Evolutionary conservation across 2,329 filamentous ascomycete species (phyloP).

Genomic region (Cladosporium sp.): DNA sequence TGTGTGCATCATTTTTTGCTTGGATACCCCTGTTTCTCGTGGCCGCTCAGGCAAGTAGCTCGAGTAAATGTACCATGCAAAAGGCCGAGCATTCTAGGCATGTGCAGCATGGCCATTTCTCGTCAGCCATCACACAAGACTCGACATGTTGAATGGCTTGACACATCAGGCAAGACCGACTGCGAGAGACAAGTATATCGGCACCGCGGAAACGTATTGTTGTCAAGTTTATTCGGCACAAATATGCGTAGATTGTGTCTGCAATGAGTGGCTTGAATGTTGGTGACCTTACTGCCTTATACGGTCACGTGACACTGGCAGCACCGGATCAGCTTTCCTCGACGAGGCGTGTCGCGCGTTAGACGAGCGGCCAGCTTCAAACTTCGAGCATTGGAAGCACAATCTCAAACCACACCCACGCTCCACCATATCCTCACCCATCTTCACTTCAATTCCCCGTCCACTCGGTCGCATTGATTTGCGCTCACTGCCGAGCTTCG

Average conservation of each 20-base stretch:
- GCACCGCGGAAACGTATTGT: background rate
- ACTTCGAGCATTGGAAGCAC: conserved; percentile 9
- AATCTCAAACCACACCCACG: background rate
- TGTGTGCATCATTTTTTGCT: background rate
- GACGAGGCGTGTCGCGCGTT: background rate
- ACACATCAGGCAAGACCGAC: background rate
- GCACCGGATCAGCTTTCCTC: no score
- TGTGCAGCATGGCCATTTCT: background rate
- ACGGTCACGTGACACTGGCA: background rate
- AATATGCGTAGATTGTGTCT: background rate
- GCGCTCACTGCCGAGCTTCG: background rate
- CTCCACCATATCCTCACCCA: background rate
- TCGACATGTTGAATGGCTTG: background rate
- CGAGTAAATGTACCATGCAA: background rate
- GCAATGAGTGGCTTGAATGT: background rate
- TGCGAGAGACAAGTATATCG: rapidly evolving
- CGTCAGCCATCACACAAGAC: background rate
- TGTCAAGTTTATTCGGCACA: background rate
- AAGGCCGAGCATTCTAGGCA: background rate
- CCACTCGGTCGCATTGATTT: background rate
- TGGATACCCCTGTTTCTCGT: background rate
- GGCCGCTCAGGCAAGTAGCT: background rate
- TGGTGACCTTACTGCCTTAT: background rate
- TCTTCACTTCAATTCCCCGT: background rate
- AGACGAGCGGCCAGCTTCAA: background rate